Conservation (phyloP, 495 filamentous ascomycete genomes). For the Letharia lupina region DNA sequence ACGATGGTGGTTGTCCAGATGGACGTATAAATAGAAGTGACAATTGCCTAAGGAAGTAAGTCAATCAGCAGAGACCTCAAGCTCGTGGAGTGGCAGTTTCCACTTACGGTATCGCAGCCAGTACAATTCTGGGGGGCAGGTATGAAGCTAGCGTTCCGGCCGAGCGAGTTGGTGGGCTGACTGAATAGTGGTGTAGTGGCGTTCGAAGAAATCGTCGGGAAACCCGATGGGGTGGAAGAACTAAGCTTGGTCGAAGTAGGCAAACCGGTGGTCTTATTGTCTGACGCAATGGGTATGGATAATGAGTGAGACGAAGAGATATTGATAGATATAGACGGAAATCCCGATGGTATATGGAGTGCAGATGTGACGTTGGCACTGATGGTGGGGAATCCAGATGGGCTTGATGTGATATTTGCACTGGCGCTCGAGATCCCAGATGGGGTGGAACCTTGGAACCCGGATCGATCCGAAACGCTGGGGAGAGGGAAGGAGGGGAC, state of each 20-base stretch:
- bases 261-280: background rate
- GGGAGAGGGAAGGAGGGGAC: constrained; percentile 6
- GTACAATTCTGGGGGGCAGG: background rate
- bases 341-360: background rate
- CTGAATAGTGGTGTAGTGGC: background rate
- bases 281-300: background rate
- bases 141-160: background rate
- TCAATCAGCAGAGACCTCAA: background rate
- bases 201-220: background rate
- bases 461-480: background rate
- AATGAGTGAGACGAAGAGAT: background rate
- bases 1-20: background rate
- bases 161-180: background rate
- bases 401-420: no score
- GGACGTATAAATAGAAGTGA: background rate
- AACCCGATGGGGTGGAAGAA: background rate
- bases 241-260: background rate
- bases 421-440: no score
- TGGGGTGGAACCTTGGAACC: background rate
- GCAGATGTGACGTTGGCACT: background rate
- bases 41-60: background rate
- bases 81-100: background rate
- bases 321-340: background rate
- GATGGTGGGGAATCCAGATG: background rate
- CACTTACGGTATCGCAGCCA: background rate